These are phyloP conservation scores for Punica granatum DNA, from an alignment of 345 rosid species.

Conservation along the genomic window DNA sequence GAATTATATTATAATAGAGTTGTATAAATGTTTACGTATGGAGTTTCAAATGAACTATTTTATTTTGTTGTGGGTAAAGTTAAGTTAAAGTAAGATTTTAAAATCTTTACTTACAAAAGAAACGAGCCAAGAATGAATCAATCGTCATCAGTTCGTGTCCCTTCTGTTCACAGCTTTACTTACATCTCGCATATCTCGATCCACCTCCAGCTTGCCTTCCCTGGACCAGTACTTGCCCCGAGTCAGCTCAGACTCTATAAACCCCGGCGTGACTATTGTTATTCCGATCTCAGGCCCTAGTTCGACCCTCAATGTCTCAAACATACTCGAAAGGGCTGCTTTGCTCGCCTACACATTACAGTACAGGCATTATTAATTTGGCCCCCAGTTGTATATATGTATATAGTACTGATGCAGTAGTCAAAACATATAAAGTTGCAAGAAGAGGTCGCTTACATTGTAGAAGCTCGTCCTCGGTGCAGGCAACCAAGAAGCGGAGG, in stretches of 20 bases:
- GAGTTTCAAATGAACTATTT: too few relatives aligned
- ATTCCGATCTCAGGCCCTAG: slow-evolving; percentile 33
- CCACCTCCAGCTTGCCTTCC: slow-evolving; percentile 29
- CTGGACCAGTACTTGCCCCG: slow-evolving; percentile 24
- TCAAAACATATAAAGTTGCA: too few relatives aligned
- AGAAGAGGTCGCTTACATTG: slow-evolving; percentile 16
- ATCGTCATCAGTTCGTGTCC: neutral
- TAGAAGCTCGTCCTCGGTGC: slow-evolving; percentile 24
- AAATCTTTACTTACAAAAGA: too few relatives aligned
- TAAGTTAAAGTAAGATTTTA: too few relatives aligned
- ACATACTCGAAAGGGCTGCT: slow-evolving; percentile 26
- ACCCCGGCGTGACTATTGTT: slow-evolving; percentile 38
- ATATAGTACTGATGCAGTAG: too few relatives aligned
- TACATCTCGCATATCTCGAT: slow-evolving; percentile 39
- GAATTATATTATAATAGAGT: too few relatives aligned
- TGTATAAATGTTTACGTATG: too few relatives aligned
- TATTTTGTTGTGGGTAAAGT: too few relatives aligned
- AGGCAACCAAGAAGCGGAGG: slow-evolving; percentile 18
- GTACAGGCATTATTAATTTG: neutral
- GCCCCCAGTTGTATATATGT: too few relatives aligned
- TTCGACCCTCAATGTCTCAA: slow-evolving; percentile 40
- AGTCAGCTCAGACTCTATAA: slow-evolving; percentile 22
- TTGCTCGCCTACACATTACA: slow-evolving; percentile 26
- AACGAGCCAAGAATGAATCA: too few relatives aligned
- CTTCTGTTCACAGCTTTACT: slow-evolving; percentile 12